A percentile compares a stretch with the other conserved stretches of the same genome.
Conservation (phyloP, 345 rosid genomes). For the Eucalyptus cloeziana region DNA sequence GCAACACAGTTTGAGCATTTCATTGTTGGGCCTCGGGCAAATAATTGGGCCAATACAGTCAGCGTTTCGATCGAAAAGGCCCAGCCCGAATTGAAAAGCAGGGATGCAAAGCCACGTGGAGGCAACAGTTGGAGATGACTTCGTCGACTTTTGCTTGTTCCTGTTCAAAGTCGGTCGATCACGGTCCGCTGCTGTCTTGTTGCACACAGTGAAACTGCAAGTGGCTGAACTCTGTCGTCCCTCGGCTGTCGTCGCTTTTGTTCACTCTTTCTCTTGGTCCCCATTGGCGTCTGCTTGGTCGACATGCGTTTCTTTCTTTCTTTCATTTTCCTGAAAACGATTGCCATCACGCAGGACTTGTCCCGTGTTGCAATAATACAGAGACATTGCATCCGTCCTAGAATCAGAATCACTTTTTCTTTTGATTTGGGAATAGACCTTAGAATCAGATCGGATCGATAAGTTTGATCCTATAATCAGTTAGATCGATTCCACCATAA, state of each 20-base stretch:
- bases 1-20: neutral
- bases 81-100: neutral
- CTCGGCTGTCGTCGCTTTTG: neutral
- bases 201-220: neutral
- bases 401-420: fast-evolving
- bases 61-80: neutral
- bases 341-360: too few species aligned
- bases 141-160: too few species aligned
- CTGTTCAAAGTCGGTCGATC: neutral
- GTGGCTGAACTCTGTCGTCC: neutral
- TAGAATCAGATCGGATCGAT: fast-evolving
- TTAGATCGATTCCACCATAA: too few species aligned
- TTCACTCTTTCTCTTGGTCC: neutral
- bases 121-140: neutral
- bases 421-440: neutral
- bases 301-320: neutral
- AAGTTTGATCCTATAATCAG: fast-evolving
- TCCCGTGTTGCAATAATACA: neutral
- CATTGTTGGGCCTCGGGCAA: neutral
- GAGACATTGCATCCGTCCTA: too few species aligned
- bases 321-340: neutral
- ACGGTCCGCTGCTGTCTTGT: neutral
- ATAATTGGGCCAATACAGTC: neutral
- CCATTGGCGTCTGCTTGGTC: neutral
- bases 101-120: neutral